Conservation (phyloP, 257 asterid species). For the Sherardia arvensis region DNA sequence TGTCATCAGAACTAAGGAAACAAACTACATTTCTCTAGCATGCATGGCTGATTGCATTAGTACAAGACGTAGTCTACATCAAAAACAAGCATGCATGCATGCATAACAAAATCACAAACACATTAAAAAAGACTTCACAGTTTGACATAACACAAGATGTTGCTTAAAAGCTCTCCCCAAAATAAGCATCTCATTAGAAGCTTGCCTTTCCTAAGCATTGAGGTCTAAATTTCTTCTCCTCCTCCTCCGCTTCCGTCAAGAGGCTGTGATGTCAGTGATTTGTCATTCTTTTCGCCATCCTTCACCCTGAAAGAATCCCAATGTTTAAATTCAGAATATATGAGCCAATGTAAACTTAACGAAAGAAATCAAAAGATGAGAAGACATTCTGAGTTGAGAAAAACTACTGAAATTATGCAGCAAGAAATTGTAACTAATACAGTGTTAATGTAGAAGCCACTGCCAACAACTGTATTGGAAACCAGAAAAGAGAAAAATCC, state of each 20-base stretch:
- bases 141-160: no score
- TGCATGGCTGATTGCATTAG: background rate
- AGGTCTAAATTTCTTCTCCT: background rate
- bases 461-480: no score
- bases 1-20: background rate
- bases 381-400: no score
- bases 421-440: no score
- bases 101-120: background rate
- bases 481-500: no score
- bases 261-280: no score
- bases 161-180: no score
- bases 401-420: no score
- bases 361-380: no score
- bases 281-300: background rate
- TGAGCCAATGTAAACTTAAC: background rate
- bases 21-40: background rate
- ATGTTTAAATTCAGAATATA: background rate
- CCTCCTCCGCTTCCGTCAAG: background rate
- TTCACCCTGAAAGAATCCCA: background rate
- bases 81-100: background rate
- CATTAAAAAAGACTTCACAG: background rate
- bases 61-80: background rate
- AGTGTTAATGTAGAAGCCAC: no score
- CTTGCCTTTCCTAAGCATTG: background rate
- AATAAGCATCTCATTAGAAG: no score